Conservation (phyloP, 2,329 filamentous ascomycete genomes). For the Diaporthe aspalathi region DNA sequence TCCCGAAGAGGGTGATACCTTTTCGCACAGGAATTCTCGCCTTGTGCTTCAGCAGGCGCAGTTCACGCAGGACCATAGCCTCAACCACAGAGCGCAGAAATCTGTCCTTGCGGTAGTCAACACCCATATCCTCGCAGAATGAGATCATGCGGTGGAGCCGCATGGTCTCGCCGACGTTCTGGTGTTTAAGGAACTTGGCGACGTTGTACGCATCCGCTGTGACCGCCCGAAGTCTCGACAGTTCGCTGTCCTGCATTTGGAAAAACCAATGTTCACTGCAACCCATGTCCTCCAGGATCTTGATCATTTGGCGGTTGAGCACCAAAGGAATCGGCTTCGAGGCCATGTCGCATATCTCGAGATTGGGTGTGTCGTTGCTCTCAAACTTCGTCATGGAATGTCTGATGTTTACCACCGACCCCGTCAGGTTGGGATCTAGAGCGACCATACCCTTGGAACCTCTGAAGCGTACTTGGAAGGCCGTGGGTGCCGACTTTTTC, state of each 20-base stretch:
- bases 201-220: constrained; percentile 71
- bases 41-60: constrained; percentile 82
- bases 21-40: constrained; percentile 77
- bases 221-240: constrained; percentile 69
- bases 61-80: constrained; percentile 74
- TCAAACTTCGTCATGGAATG: constrained; percentile 85
- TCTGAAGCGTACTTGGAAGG: constrained; percentile 79
- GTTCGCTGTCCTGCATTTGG: constrained; percentile 70
- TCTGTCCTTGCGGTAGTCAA: constrained; percentile 74
- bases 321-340: constrained; percentile 75
- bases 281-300: constrained; percentile 84
- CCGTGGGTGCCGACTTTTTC: constrained; percentile 65
- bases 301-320: constrained; percentile 85
- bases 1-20: constrained; percentile 82
- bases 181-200: constrained; percentile 71
- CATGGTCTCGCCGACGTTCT: constrained; percentile 70
- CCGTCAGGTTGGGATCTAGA: constrained; percentile 70
- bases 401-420: constrained; percentile 71
- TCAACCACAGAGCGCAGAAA: constrained; percentile 81
- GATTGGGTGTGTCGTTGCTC: constrained; percentile 62
- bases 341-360: constrained; percentile 79
- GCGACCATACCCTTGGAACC: constrained; percentile 85
- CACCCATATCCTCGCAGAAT: constrained; percentile 64
- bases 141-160: constrained; percentile 72
- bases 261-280: constrained; percentile 70